Base-by-base conservation (phyloP, 2,329 filamentous ascomycete species). In the Colletotrichum orchidophilum region DNA sequence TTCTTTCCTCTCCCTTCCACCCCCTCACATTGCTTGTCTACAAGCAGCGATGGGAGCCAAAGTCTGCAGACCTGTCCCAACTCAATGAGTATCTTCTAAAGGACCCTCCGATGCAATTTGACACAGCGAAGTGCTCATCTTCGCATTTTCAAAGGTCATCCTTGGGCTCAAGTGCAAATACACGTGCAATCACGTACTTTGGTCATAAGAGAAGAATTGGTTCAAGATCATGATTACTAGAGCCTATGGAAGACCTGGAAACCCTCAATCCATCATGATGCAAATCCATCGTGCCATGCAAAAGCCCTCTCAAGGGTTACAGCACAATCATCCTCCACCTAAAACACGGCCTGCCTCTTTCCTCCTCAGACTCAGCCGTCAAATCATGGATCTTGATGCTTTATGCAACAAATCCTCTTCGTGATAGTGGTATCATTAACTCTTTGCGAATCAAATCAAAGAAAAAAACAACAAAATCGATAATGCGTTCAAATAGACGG, bases 361-460 rank as follows among this genome's bases (percentile, higher is more conserved):
- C 60, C 31, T 54, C 24, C 12, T 18, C 15, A 12, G 18, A n/a
- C 15, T 42, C 26, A 21, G 58, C 64, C 52, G 64, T 58, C 26
- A 50, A 42, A 29, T 54, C 49, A 54, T 59, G 54, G 53, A 52
- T 63, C 39, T 63, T 63, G 1, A 57, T 35, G n/a, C 31, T 6
- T 58, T 62, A 58, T 63, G 64, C 58, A 53, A 59, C 33, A 60
- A 62, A 54, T 55, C 39, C 54, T 52, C 57, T 31, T 63, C 64
- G 57, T 69, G 58, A 69, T 39, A 58, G 58, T 71, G 69, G 69
- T 71, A 71, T 71, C 69, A 71, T 68, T 60, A 54, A 59, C 64
- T 63, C 58, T 63, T 60, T 39, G 49, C 68, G 53, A 59, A 54
- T 42, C 5, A 49, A 31, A 62, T 68, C 13, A 63, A 24, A 66